Evolutionary conservation across 2,329 filamentous ascomycete genomes (phyloP).

Genomic region (Helminthosporium solani): DNA sequence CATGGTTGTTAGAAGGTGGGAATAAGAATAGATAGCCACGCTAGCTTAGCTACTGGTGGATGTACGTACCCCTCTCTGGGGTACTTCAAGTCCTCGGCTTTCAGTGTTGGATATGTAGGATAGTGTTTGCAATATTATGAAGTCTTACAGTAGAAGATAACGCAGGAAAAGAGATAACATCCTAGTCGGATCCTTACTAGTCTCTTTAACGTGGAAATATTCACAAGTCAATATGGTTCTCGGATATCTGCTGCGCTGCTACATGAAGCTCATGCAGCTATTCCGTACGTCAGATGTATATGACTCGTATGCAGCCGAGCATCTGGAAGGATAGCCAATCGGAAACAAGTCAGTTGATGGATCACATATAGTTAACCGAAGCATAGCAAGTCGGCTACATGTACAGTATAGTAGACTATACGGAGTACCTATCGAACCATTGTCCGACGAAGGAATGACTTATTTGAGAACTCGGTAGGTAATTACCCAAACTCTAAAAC

Average conservation of each 20-base stretch:
- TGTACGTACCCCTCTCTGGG: conserved; percentile 19
- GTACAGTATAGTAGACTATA: background rate
- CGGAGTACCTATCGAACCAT: no score
- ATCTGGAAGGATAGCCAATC: background rate
- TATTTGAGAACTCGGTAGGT: no score
- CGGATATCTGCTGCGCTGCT: no score
- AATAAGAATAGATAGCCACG: conserved; percentile 10
- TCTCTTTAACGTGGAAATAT: no score
- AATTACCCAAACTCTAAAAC: no score
- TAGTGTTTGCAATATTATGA: no score
- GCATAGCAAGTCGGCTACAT: background rate
- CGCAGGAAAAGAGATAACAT: no score
- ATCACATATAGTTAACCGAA: background rate
- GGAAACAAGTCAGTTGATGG: background rate
- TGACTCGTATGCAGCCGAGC: conserved; percentile 1
- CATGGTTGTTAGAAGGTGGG: background rate
- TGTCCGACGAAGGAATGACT: no score
- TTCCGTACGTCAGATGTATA: background rate
- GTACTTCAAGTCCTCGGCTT: conserved; percentile 23
- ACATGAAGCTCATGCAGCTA: background rate
- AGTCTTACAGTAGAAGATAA: no score
- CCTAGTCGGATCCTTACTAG: no score
- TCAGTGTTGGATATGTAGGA: background rate
- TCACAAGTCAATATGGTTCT: no score
- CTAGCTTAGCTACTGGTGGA: conserved; percentile 16